These are phyloP conservation scores for Fusarium sp. DNA, from an alignment of 2,329 filamentous ascomycete species.

Conservation along the genomic window DNA sequence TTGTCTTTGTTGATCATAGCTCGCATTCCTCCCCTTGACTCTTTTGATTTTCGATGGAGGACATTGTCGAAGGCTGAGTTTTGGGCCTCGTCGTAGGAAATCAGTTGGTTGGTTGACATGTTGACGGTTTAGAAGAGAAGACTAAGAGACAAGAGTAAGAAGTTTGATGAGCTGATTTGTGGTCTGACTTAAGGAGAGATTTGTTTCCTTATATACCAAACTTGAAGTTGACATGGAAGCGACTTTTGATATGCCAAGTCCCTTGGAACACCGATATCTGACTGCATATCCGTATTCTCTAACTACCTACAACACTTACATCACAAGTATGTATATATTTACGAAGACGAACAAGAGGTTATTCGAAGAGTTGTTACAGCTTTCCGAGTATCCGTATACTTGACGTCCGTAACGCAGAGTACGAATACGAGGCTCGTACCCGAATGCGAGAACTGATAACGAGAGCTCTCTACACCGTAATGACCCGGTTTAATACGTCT, in stretches of 20 bases:
- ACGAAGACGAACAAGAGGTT: conserved; percentile 34
- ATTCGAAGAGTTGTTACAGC: neutral
- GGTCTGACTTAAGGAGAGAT: neutral
- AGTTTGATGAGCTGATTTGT: neutral
- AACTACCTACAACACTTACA: neutral
- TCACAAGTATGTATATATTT: neutral
- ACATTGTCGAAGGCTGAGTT: conserved; percentile 89
- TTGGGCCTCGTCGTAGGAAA: conserved; percentile 79
- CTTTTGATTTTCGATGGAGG: conserved; percentile 76
- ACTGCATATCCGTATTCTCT: conserved; percentile 6
- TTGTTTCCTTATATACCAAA: conserved; percentile 22
- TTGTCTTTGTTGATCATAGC: conserved; percentile 84
- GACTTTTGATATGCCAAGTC: conserved; percentile 5
- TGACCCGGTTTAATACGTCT: neutral
- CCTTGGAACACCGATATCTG: neutral
- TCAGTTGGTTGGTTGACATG: conserved; percentile 61
- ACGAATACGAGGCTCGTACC: conserved; percentile 30
- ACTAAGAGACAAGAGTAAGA: rapidly evolving
- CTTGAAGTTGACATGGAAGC: neutral
- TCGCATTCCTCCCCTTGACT: conserved; percentile 74
- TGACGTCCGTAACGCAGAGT: neutral
- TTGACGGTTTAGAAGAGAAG: neutral
- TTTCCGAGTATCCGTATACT: neutral
- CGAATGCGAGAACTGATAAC: conserved; percentile 27
- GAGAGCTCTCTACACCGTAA: neutral